A percentile compares a stretch with the other conserved stretches of the same genome.
Evolutionary conservation across 108 stramenopile genomes (phyloP).

Genomic region (Fragilaria crotonensis): DNA sequence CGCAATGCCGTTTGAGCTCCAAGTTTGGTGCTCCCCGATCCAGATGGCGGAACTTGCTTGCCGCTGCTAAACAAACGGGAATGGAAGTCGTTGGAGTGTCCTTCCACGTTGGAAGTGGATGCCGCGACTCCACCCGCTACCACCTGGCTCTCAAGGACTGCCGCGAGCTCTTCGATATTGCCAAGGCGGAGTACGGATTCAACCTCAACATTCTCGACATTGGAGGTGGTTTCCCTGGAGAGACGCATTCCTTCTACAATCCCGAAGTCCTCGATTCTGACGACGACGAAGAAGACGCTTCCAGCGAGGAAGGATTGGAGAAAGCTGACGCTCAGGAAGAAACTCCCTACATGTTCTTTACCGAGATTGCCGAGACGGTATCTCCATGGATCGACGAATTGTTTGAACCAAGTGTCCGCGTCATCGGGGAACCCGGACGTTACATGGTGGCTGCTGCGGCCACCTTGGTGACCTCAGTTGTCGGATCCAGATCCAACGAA

Average conservation of each 20-base stretch:
- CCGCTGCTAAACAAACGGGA: constrained; percentile 56
- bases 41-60: constrained; percentile 51
- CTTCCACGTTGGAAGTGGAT: constrained; percentile 93
- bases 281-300: constrained; percentile 22
- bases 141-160: constrained; percentile 74
- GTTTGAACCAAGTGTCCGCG: constrained; percentile 57
- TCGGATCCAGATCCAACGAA: constrained; percentile 42
- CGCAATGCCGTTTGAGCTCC: constrained; percentile 63
- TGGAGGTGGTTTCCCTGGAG: constrained; percentile 91
- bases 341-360: constrained; percentile 60
- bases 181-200: constrained; percentile 46
- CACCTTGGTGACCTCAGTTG: constrained; percentile 65
- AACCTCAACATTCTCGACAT: constrained; percentile 80
- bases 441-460: constrained; percentile 80
- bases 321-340: no score
- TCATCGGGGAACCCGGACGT: constrained; percentile 93
- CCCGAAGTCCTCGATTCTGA: constrained; percentile 34
- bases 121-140: constrained; percentile 77
- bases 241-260: constrained; percentile 78
- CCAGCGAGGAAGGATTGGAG: constrained; percentile 20
- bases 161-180: constrained; percentile 70
- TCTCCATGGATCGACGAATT: constrained; percentile 64
- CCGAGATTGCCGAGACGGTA: constrained; percentile 65
- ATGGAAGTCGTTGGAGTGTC: no score
- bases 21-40: constrained; percentile 79